Evolutionary conservation across 1,284 basidiomycete genomes (phyloP).

Genomic region (Thecaphora thlaspeos): DNA sequence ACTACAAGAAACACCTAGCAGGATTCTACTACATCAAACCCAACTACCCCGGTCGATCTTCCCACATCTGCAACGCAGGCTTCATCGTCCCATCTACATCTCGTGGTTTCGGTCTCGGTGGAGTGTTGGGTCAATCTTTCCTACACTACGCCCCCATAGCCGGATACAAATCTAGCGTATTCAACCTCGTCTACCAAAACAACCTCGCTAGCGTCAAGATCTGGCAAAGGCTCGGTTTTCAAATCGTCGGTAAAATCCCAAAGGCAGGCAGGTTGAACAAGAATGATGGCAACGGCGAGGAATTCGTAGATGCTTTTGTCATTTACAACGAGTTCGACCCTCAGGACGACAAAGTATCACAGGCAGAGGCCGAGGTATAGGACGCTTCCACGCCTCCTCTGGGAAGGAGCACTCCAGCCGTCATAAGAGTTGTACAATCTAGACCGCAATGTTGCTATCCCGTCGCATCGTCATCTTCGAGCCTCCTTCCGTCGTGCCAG

Average conservation of each 20-base stretch:
- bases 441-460: too few relatives aligned
- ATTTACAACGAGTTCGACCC: slow-evolving; percentile 73
- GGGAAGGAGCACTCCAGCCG: too few relatives aligned
- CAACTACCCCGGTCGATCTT: slow-evolving; percentile 70
- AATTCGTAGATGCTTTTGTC: slow-evolving; percentile 84
- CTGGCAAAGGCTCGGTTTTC: slow-evolving; percentile 84
- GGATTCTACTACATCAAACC: slow-evolving; percentile 67
- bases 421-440: too few relatives aligned
- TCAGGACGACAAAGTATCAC: slow-evolving; percentile 1
- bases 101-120: slow-evolving; percentile 72
- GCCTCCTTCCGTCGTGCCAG: too few relatives aligned
- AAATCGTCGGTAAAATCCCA: slow-evolving; percentile 78
- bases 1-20: slow-evolving; percentile 60
- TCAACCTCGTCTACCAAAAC: slow-evolving; percentile 88
- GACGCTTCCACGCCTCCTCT: not conserved
- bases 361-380: slow-evolving; percentile 14
- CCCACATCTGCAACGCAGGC: slow-evolving; percentile 87
- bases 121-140: slow-evolving; percentile 74
- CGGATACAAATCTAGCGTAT: slow-evolving; percentile 82
- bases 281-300: slow-evolving; percentile 63
- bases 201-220: slow-evolving; percentile 72
- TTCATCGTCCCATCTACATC: slow-evolving; percentile 75
- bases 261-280: slow-evolving; percentile 74
- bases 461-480: too few relatives aligned
- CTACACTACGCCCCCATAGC: slow-evolving; percentile 68